Conservation (phyloP, 2,329 filamentous ascomycete genomes). For the Pestalotiopsis sp. region DNA sequence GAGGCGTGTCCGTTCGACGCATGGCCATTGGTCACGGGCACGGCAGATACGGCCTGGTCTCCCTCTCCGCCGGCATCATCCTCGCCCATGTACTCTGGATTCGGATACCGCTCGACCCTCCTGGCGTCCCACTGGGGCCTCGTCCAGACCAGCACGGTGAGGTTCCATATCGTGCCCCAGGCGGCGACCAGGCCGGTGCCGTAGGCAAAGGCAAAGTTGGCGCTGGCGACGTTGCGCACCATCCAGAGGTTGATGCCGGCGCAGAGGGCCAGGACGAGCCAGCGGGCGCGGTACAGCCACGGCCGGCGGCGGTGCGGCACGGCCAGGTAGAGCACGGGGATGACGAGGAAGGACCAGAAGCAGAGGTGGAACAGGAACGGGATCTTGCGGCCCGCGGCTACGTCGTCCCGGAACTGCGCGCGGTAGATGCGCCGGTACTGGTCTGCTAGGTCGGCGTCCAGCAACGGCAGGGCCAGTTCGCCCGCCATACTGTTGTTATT, state of each 20-base stretch:
- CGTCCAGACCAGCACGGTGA: conserved; percentile 56
- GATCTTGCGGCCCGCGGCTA: conserved; percentile 41
- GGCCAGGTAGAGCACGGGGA: conserved; percentile 58
- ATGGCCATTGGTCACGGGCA: not conserved
- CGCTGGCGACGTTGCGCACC: conserved; percentile 47
- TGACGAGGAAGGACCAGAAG: conserved; percentile 47
- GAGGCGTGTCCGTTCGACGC: not conserved
- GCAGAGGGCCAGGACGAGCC: conserved; percentile 50
- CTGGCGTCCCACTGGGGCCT: conserved; percentile 60
- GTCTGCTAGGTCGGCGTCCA: conserved; percentile 25
- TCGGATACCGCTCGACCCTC: conserved; percentile 43
- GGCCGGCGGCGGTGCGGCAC: conserved; percentile 55
- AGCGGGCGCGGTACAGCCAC: conserved; percentile 54
- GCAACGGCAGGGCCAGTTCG: not conserved
- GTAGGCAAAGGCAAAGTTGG: conserved; percentile 55
- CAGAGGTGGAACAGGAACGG: conserved; percentile 58
- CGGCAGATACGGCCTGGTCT: not conserved
- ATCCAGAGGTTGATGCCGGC: conserved; percentile 47
- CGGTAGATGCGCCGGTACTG: conserved; percentile 31
- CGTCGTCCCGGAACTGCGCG: conserved; percentile 27
- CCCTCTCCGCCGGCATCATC: not conserved
- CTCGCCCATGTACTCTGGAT: not conserved
- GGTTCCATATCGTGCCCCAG: conserved; percentile 54
- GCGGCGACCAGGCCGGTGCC: conserved; percentile 49
- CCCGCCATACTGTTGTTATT: not conserved